Evolutionary conservation across 352 stramenopile genomes (phyloP), one percentile per base, ranked within the genome.

Genomic region (Phytopythium cucurbitacearum): DNA sequence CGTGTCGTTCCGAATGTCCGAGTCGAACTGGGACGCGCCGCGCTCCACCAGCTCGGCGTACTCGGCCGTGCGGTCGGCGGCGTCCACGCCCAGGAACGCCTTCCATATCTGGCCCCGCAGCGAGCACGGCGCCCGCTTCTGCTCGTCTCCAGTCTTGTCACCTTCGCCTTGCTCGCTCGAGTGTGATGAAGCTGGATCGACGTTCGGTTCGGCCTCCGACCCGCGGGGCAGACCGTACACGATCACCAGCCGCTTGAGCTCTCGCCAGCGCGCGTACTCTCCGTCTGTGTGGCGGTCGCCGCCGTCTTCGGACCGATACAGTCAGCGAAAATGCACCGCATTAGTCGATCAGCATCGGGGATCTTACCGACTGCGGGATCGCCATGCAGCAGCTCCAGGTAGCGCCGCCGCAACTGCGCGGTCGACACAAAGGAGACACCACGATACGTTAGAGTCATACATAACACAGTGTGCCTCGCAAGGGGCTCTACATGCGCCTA

Each of bases 1-100:
- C 12, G 89, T 97, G 59, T 97, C 90, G 57, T 97, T 96, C 15
- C 85, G 76, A 52, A 97, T 97, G 41, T 97, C 87, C 15, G 57
- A 74, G 51, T 96, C 88, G 43, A 84, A 91, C 16, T 77, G 65
- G 3, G 84, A 95, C 7, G 90, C 82, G 9, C 90, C 90, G 21
- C 79, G 67, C 5, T 60, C 69, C 21, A 94, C 80, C 9, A 97
- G 67, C 12, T 77, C 56, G 9, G 64, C 44, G 62, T 97, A 97
- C 45, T 76, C 67, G 10, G 28, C 13, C 15, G 60, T 74, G 39
- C 86, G 69, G 12, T 79, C 73, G 41, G 85, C 71, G 12, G 62
- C 62, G 38, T 90, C 67, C 8, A 95, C 86, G 1, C 89, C 87
- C 3, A 97, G 62, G 40, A 97, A 84, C 7, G 73, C 57, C 60